Conservation (phyloP, 768 basidiomycete species). For the Collybiopsis luxurians region DNA sequence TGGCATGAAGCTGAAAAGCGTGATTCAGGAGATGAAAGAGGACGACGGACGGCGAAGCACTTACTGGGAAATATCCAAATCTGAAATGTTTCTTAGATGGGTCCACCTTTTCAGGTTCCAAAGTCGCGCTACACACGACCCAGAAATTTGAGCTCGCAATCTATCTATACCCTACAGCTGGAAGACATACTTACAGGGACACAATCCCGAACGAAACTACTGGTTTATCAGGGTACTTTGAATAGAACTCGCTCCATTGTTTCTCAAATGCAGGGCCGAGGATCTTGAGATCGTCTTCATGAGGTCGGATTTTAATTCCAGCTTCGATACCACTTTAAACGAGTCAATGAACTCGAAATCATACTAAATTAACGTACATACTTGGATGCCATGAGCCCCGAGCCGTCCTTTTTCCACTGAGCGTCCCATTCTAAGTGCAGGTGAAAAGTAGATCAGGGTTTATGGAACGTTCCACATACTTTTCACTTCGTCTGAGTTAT, state of each 20-base stretch:
- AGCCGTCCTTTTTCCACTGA: slow-evolving; percentile 34
- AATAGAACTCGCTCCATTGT: slow-evolving; percentile 51
- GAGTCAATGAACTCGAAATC: not conserved
- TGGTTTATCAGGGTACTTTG: slow-evolving; percentile 52
- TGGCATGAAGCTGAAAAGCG: slow-evolving; percentile 32
- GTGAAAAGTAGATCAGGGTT: not conserved
- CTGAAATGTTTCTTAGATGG: slow-evolving; percentile 23
- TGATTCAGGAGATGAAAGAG: not conserved
- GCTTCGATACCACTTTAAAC: slow-evolving; percentile 45
- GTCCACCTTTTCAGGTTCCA: slow-evolving; percentile 1
- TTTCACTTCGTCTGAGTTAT: slow-evolving; percentile 28
- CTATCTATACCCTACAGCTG: too few relatives aligned
- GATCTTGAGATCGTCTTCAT: slow-evolving; percentile 42
- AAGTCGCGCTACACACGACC: not conserved
- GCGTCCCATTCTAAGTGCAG: slow-evolving; percentile 25
- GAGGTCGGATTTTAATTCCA: slow-evolving; percentile 57
- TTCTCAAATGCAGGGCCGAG: slow-evolving; percentile 46
- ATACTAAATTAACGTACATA: too few relatives aligned
- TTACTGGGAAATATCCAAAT: slow-evolving; percentile 30
- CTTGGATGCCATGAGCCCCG: slow-evolving; percentile 55
- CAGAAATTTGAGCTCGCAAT: too few relatives aligned
- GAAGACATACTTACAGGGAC: slow-evolving; percentile 39
- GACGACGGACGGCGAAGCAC: not conserved
- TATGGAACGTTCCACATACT: not conserved
- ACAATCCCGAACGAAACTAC: slow-evolving; percentile 41